Evolutionary conservation across 345 rosid species (phyloP).

Genomic region (Lumnitzera racemosa): DNA sequence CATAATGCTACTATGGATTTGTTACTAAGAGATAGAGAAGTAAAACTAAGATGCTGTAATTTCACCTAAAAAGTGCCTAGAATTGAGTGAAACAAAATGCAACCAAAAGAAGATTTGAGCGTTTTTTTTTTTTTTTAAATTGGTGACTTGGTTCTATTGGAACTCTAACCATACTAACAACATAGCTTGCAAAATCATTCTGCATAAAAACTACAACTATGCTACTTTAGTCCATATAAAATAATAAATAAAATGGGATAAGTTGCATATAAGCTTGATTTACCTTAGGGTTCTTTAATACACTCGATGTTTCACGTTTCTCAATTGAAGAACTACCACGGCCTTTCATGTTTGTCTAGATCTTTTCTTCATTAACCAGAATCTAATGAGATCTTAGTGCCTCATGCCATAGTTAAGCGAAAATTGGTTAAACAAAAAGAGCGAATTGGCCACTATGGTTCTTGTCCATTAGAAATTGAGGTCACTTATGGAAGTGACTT

Average conservation of each 20-base stretch:
- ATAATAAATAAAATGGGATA: neutral
- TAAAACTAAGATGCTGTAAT: neutral
- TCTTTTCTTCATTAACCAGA: too few species aligned
- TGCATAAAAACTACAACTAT: neutral
- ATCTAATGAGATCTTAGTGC: too few species aligned
- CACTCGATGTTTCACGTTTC: conserved; percentile 1
- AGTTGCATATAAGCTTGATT: neutral
- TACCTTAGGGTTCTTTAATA: neutral
- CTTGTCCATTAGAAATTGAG: too few species aligned
- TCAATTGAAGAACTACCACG: too few species aligned
- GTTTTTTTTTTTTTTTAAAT: neutral
- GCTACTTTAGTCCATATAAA: neutral
- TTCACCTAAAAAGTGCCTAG: neutral
- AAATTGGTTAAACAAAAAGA: too few species aligned
- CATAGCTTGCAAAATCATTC: neutral
- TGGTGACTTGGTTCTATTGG: neutral
- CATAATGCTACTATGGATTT: neutral
- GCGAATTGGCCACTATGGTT: too few species aligned
- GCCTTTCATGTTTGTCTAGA: too few species aligned
- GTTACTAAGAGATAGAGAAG: neutral
- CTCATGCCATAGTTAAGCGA: too few species aligned
- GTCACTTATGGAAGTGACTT: too few species aligned
- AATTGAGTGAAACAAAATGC: conserved; percentile 1
- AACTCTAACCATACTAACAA: neutral
- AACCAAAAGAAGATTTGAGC: neutral